phyloP scores from a whole-genome alignment of 495 filamentous ascomycete genomes.

The Geoglossum glabrum region DNA sequence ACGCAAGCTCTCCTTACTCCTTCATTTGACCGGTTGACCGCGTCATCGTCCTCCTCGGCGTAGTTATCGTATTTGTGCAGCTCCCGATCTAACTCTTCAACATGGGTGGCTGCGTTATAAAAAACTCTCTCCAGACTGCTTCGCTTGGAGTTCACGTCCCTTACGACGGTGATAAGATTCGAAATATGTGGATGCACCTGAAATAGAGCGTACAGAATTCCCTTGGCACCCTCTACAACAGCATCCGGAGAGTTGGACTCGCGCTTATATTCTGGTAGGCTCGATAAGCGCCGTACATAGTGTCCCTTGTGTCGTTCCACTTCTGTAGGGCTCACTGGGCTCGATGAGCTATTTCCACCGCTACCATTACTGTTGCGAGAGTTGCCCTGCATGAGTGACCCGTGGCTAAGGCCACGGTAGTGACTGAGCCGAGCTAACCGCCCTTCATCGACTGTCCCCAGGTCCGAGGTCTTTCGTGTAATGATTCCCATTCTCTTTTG shows the following conservation, averaged over 20 bases:
- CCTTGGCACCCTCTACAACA: conserved; percentile 60
- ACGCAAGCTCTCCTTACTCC: conserved; percentile 43
- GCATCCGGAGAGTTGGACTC: conserved; percentile 37
- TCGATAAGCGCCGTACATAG: conserved; percentile 53
- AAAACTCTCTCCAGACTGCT: conserved; percentile 60
- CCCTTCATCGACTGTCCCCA: conserved; percentile 56
- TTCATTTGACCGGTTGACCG: conserved; percentile 34
- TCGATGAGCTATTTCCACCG: conserved; percentile 12
- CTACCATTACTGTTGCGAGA: conserved; percentile 3
- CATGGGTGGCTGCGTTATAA: conserved; percentile 52
- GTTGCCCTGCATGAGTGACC: conserved; percentile 42
- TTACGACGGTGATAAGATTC: conserved; percentile 48
- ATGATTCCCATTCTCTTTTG: conserved; percentile 72
- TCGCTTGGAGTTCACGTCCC: conserved; percentile 37
- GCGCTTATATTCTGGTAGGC: conserved; percentile 62
- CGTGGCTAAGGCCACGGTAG: conserved; percentile 62
- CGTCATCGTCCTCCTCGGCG: conserved; percentile 24
- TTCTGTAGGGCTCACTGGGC: conserved; percentile 19
- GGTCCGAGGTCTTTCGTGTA: conserved; percentile 48
- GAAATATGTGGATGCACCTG: conserved; percentile 62
- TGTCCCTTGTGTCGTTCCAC: conserved; percentile 22
- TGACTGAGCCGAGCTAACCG: conserved; percentile 57
- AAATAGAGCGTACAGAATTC: conserved; percentile 69
- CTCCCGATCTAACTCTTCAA: conserved; percentile 54
- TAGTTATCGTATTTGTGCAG: conserved; percentile 39